phyloP scores from a whole-genome alignment of 305 asterid genomes.

The Monarda citriodora region DNA sequence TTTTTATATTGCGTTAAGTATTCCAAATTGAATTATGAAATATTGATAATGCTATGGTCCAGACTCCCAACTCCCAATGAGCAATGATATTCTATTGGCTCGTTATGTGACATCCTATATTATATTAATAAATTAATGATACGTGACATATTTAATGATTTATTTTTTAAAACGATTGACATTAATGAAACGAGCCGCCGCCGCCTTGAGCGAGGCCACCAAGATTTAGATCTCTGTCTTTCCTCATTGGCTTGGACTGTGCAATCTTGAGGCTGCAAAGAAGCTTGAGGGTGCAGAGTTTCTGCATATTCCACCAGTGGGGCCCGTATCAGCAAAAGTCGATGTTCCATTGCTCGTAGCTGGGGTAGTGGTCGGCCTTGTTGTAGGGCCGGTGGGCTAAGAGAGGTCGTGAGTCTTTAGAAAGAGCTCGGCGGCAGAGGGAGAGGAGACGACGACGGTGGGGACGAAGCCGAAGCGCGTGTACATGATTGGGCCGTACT shows the following conservation, averaged over 20 bases:
- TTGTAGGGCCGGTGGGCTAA: conserved; percentile 19
- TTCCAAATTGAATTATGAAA: too few species aligned
- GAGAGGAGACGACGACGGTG: conserved; percentile 33
- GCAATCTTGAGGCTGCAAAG: neutral
- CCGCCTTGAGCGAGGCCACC: neutral
- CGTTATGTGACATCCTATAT: too few species aligned
- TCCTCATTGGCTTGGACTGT: neutral
- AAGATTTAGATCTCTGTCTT: neutral
- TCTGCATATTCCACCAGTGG: conserved; percentile 15
- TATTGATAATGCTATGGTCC: neutral
- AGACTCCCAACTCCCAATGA: too few species aligned
- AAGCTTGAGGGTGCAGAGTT: conserved; percentile 9
- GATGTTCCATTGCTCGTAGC: conserved; percentile 7
- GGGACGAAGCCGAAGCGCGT: conserved; percentile 30
- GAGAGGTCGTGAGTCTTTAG: conserved; percentile 35
- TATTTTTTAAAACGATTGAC: too few species aligned
- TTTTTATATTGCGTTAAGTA: too few species aligned
- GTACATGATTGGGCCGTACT: conserved; percentile 40
- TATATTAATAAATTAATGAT: too few species aligned
- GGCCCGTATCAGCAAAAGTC: conserved; percentile 7
- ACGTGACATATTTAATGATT: too few species aligned
- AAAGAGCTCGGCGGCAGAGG: conserved; percentile 39
- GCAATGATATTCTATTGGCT: too few species aligned
- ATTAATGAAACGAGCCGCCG: neutral
- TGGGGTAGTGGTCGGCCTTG: conserved; percentile 14